Conservation (phyloP, 108 stramenopile species). For the Nannochloropsis oceanica region DNA sequence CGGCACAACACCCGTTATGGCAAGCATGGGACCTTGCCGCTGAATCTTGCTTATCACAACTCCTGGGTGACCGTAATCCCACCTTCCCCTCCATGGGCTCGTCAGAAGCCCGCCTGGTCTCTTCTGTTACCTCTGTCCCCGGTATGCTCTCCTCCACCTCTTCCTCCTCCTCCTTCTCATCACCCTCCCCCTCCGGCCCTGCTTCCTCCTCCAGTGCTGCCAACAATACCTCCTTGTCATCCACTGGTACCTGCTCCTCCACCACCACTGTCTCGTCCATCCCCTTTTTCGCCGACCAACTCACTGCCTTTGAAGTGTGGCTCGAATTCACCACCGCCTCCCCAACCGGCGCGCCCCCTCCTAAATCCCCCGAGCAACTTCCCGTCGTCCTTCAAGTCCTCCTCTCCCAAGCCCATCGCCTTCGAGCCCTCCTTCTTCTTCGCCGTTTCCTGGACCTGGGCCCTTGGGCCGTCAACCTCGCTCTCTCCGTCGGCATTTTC, state of each 20-base stretch:
- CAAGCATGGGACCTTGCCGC: slow-evolving; percentile 95
- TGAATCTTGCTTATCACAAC: slow-evolving; percentile 67
- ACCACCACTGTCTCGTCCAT: not conserved
- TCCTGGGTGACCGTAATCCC: slow-evolving; percentile 13
- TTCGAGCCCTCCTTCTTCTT: slow-evolving; percentile 71
- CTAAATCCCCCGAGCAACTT: slow-evolving; percentile 69
- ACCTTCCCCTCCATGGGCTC: slow-evolving; percentile 8
- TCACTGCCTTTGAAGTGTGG: slow-evolving; percentile 97
- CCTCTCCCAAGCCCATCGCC: slow-evolving; percentile 62
- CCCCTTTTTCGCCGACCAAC: slow-evolving; percentile 81
- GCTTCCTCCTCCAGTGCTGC: not conserved
- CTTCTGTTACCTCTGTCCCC: not conserved
- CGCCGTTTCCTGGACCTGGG: slow-evolving; percentile 72
- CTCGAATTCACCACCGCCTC: slow-evolving; percentile 56
- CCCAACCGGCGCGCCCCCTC: slow-evolving; percentile 40
- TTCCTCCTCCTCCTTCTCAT: not conserved
- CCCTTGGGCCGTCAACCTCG: slow-evolving; percentile 79
- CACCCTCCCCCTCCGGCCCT: too few relatives aligned
- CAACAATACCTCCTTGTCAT: not conserved
- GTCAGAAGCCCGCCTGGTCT: not conserved
- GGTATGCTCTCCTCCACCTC: not conserved
- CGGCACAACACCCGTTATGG: slow-evolving; percentile 87
- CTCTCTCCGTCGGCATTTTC: slow-evolving; percentile 82
- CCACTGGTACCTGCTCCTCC: not conserved
- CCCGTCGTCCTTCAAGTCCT: slow-evolving; percentile 92